Evolutionary conservation across 768 basidiomycete genomes (phyloP).

Genomic region (Lactarius hengduanensis): DNA sequence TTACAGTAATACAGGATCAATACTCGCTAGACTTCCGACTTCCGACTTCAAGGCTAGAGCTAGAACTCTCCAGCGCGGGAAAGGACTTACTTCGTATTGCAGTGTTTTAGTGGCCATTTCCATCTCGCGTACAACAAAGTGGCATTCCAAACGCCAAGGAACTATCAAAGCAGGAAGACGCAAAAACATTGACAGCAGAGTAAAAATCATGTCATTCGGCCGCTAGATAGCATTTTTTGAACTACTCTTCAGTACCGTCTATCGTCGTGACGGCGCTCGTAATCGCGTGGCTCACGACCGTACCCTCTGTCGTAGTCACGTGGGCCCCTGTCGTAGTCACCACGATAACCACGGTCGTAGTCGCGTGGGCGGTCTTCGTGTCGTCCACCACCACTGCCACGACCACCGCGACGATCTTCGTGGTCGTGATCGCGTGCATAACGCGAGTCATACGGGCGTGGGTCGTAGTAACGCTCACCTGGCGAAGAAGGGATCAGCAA

Average conservation of each 20-base stretch:
- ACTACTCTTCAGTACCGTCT: conserved; percentile 40
- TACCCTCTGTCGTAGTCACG: conserved; percentile 34
- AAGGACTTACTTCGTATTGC: neutral
- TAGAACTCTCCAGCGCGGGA: neutral
- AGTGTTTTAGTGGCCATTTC: neutral
- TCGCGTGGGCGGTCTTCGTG: conserved; percentile 39
- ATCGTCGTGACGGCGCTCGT: conserved; percentile 28
- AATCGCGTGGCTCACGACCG: conserved; percentile 37
- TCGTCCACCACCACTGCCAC: conserved; percentile 33
- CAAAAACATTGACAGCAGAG: conserved; percentile 4
- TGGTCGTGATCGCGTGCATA: conserved; percentile 68
- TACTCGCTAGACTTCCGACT: neutral
- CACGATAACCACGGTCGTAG: conserved; percentile 37
- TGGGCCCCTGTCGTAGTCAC: conserved; percentile 27
- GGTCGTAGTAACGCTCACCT: conserved; percentile 89
- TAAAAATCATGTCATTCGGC: conserved; percentile 9
- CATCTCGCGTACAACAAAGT: neutral
- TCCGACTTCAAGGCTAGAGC: neutral
- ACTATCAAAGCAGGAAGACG: neutral
- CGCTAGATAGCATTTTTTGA: conserved; percentile 2
- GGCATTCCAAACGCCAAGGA: neutral
- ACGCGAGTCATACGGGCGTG: conserved; percentile 86
- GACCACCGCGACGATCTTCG: conserved; percentile 45
- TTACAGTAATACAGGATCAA: neutral
- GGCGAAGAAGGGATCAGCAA: conserved; percentile 18